These are phyloP conservation scores for Schizonepeta tenuifolia DNA, from an alignment of 257 asterid species.

Conservation along the genomic window DNA sequence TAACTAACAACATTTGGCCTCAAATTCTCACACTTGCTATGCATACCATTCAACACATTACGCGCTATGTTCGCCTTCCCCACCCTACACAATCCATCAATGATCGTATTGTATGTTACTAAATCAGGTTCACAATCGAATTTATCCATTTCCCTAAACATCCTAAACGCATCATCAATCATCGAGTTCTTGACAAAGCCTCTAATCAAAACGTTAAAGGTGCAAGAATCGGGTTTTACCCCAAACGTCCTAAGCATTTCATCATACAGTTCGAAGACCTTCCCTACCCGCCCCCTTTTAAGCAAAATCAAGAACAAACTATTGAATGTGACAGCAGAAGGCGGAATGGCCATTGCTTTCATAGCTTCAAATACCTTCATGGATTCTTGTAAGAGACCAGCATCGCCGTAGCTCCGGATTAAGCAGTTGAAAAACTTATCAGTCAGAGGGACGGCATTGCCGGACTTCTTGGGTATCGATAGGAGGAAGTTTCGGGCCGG, in stretches of 20 bases:
- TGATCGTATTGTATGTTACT: conserved; percentile 68
- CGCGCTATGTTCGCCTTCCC: conserved; percentile 72
- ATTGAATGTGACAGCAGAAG: conserved; percentile 74
- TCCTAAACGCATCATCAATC: conserved; percentile 71
- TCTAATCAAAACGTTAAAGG: conserved; percentile 72
- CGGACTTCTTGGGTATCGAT: conserved; percentile 64
- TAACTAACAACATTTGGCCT: conserved; percentile 80
- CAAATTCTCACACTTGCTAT: conserved; percentile 53
- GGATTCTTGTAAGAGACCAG: conserved; percentile 78
- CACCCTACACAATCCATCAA: conserved; percentile 80
- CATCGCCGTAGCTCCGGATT: conserved; percentile 73
- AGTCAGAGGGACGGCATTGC: conserved; percentile 49
- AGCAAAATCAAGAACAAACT: conserved; percentile 56
- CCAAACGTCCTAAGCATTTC: conserved; percentile 90
- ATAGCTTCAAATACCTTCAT: conserved; percentile 57
- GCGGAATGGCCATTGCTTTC: conserved; percentile 75
- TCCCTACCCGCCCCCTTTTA: conserved; percentile 70
- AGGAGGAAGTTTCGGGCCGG: conserved; percentile 75
- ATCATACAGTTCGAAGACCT: conserved; percentile 62
- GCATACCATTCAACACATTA: conserved; percentile 72
- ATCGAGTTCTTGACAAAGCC: conserved; percentile 78
- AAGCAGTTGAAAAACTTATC: conserved; percentile 70
- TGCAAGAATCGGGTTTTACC: conserved; percentile 70
- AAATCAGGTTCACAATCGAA: conserved; percentile 64
- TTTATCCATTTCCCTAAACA: conserved; percentile 78